Evolutionary conservation across 345 rosid species (phyloP), one percentile per base, ranked within the genome.

Genomic region (Barbarea vulgaris): DNA sequence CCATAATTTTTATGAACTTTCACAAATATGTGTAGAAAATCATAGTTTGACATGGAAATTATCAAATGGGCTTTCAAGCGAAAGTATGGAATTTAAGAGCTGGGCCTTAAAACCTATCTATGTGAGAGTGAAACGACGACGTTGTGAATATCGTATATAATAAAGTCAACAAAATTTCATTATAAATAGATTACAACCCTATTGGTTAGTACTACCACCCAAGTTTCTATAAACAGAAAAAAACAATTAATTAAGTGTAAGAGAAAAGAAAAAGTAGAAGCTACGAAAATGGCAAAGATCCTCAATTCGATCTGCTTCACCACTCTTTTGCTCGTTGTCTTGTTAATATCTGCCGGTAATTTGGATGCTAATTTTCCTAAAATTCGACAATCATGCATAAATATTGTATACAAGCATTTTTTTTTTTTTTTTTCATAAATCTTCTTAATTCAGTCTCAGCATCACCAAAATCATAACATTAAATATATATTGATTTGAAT

Each of bases 311-410:
- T 71, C 59, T 71, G 75, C 48, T 60, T 48, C 67, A 60, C 67
- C 36, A 48, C 75, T 60, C 68, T 71, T 60, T n/a, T 71, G 28
- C 60, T 71, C 39, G 67, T 60, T 36, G 59, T 71, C 51, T 50
- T 71, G 60, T 18, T 71, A 19, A 60, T 71, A 12, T 71, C 68
- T 3, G 12, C 68, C 12, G 75, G 75, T 71, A 60, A 48, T 34
- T 34, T 58, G 4, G 9, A 28, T 8, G 42, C 3, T 36, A 36
- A 9, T 36, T 21, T 13, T 19, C 12, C 21, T 11, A 39, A 68
- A 54, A 1, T 30, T 24, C 27, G 28, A 17, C 11, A 27, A 2
- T 24, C 39, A 9, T 53, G 25, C 25, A 22, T 67, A 25, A 17
- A 30, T n/a, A 27, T 27, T 28, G 3, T 36, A 36, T 21, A 36